Evolutionary conservation across 2,329 filamentous ascomycete species (phyloP).

Genomic region (Penicillium sp.): DNA sequence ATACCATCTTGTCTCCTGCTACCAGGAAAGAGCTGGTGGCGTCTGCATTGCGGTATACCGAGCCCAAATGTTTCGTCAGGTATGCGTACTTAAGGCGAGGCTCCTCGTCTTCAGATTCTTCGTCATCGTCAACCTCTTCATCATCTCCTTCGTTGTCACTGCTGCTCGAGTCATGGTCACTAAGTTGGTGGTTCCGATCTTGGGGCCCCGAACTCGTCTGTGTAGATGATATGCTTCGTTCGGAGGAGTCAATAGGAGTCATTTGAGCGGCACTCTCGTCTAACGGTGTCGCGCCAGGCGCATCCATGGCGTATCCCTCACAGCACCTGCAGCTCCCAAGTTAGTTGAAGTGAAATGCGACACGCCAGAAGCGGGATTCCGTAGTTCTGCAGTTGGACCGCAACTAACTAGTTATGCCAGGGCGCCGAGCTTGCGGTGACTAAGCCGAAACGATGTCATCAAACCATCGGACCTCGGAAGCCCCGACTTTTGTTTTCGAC

Average conservation of each 20-base stretch:
- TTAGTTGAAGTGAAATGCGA: conserved; percentile 22
- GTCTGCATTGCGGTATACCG: conserved; percentile 92
- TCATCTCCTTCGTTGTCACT: conserved; percentile 36
- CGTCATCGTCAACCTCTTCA: conserved; percentile 62
- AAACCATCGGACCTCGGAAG: neutral
- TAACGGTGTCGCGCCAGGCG: conserved; percentile 36
- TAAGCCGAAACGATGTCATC: conserved; percentile 25
- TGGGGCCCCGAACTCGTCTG: conserved; percentile 14
- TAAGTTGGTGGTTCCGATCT: conserved; percentile 16
- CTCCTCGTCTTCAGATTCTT: conserved; percentile 82
- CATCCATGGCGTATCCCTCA: conserved; percentile 40
- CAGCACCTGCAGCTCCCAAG: conserved; percentile 25
- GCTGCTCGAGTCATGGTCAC: conserved; percentile 26
- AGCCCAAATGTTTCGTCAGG: conserved; percentile 74
- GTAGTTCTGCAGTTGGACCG: conserved; percentile 22
- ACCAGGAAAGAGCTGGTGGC: conserved; percentile 89
- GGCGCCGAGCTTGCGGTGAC: conserved; percentile 19
- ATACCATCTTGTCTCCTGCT: conserved; percentile 94
- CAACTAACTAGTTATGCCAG: conserved; percentile 5
- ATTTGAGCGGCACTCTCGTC: conserved; percentile 24
- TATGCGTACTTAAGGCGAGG: conserved; percentile 91
- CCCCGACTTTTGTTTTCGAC: neutral
- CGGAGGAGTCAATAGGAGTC: conserved; percentile 15
- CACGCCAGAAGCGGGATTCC: conserved; percentile 15
- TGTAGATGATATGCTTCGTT: conserved; percentile 21